phyloP scores from a whole-genome alignment of 331 rosid genomes.

The Dryas integrifolia region DNA sequence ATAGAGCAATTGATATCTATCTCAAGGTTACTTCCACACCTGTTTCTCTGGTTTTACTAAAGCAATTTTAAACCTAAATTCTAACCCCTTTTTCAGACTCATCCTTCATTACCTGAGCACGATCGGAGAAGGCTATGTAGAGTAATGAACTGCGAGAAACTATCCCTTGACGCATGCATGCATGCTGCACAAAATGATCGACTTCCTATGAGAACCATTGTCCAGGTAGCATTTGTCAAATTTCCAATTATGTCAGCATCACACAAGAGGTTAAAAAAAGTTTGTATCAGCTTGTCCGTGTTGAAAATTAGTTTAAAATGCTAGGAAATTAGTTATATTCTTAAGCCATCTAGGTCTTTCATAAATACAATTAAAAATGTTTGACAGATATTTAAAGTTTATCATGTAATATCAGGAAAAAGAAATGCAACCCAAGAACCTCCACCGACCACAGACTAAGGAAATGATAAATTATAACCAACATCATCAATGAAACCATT shows the following conservation, averaged over 20 bases:
- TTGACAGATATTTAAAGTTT: neutral
- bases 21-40: slow-evolving; percentile 58
- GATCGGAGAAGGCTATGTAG: slow-evolving; percentile 84
- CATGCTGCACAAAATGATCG: slow-evolving; percentile 96
- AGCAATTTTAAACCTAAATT: slow-evolving; percentile 28
- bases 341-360: neutral
- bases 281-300: neutral
- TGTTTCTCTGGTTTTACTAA: slow-evolving; percentile 14
- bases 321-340: neutral
- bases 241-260: slow-evolving; percentile 15
- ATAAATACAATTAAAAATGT: neutral
- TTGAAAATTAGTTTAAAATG: neutral
- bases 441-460: neutral
- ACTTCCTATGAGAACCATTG: slow-evolving; percentile 74
- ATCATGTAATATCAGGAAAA: slow-evolving; percentile 9
- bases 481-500: neutral
- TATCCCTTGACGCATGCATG: slow-evolving; percentile 82
- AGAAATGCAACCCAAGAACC: slow-evolving; percentile 12
- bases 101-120: slow-evolving; percentile 65
- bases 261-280: neutral
- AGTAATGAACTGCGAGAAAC: slow-evolving; percentile 78
- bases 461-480: neutral
- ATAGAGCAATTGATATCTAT: slow-evolving; percentile 86
- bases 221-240: slow-evolving; percentile 59
- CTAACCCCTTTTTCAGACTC: slow-evolving; percentile 51